phyloP scores from a whole-genome alignment of 306 rosid species.

The Sesbania bispinosa region DNA sequence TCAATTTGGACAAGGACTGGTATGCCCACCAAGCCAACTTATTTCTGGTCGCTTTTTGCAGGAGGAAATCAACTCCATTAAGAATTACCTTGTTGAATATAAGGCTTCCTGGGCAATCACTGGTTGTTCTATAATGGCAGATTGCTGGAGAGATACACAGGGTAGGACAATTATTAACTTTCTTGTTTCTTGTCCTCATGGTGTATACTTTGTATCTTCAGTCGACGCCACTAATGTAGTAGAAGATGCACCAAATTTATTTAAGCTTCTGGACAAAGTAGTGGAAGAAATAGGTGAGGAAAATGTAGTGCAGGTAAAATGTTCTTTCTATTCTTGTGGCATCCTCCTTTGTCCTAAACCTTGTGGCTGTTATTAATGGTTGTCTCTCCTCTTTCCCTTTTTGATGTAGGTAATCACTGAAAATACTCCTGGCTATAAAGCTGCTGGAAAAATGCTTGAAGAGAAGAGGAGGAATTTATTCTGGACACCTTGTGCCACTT shows the following conservation, averaged over 20 bases:
- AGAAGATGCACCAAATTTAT: conserved; percentile 72
- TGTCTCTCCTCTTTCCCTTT: conserved; percentile 18
- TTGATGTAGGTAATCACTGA: conserved; percentile 75
- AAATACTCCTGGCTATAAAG: conserved; percentile 67
- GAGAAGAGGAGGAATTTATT: conserved; percentile 82
- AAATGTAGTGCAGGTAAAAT: conserved; percentile 88
- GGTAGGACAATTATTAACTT: conserved; percentile 71
- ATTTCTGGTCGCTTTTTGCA: conserved; percentile 67
- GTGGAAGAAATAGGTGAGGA: conserved; percentile 93
- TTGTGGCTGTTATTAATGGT: conserved; percentile 17
- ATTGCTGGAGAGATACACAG: conserved; percentile 78
- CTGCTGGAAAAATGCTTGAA: conserved; percentile 91
- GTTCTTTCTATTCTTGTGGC: conserved; percentile 31
- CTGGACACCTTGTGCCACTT: conserved; percentile 91
- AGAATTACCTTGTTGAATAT: conserved; percentile 62
- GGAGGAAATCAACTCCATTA: conserved; percentile 71
- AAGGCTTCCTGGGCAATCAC: conserved; percentile 86
- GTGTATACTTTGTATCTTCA: conserved; percentile 79
- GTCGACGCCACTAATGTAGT: conserved; percentile 66
- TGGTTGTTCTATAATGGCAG: conserved; percentile 85
- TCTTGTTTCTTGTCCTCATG: conserved; percentile 80
- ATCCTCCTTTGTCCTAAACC: conserved; percentile 25
- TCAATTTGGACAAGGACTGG: conserved; percentile 75
- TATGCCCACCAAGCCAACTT: conserved; percentile 67
- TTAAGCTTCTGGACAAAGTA: conserved; percentile 73